Evolutionary conservation across 1,284 basidiomycete species (phyloP).

Genomic region (Sparassis latifolia): DNA sequence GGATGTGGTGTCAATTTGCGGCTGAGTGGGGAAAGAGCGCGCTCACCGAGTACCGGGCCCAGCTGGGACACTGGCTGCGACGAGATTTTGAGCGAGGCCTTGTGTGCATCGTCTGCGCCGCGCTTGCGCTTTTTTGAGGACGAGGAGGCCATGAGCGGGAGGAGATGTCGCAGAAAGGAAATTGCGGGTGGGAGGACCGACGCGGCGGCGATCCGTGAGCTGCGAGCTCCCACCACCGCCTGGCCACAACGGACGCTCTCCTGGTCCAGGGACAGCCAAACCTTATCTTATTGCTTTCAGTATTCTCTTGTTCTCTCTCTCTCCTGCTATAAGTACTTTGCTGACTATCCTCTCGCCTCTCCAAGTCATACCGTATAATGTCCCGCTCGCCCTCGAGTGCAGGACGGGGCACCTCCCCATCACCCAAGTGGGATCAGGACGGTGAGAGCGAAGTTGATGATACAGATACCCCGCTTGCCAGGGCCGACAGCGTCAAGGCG

Average conservation of each 20-base stretch:
- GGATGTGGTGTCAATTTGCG: background rate
- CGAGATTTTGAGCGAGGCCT: slow-evolving; percentile 42
- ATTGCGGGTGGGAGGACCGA: background rate
- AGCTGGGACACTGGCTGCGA: slow-evolving; percentile 37
- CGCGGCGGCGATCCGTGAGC: background rate
- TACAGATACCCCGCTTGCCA: background rate
- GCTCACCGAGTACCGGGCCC: slow-evolving; percentile 70
- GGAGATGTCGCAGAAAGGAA: background rate
- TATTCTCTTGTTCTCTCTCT: slow-evolving; percentile 1
- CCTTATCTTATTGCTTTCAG: slow-evolving; percentile 5
- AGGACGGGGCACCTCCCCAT: background rate
- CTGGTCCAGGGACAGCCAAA: background rate
- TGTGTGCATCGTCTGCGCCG: slow-evolving; percentile 29
- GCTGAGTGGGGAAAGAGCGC: slow-evolving; percentile 14
- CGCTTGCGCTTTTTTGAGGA: slow-evolving; percentile 60
- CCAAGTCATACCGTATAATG: background rate
- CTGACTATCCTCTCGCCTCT: background rate
- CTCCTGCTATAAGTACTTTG: background rate
- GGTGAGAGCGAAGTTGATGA: slow-evolving; percentile 8
- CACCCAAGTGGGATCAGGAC: background rate
- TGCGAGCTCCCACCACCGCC: slow-evolving; percentile 3
- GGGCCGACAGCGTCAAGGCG: slow-evolving; percentile 6
- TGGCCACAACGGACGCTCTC: background rate
- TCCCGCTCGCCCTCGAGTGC: background rate
- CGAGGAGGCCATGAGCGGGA: slow-evolving; percentile 4